Percentiles rank a stretch among this genome's conserved stretches.
Evolutionary conservation across 2,329 filamentous ascomycete genomes (phyloP).

Genomic region (Colletotrichum truncatum): DNA sequence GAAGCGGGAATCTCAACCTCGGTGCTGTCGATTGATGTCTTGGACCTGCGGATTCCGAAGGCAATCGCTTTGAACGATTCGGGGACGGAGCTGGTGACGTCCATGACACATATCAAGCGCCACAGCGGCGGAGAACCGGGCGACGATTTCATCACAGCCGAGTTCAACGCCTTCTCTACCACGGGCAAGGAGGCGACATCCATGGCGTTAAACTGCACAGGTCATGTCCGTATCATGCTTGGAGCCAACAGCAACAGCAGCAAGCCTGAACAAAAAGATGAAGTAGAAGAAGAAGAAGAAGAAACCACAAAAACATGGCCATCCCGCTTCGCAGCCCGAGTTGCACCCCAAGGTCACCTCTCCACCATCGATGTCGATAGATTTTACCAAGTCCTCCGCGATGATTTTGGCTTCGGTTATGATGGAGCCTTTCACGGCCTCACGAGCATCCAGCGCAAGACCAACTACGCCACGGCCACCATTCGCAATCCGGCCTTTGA

Average conservation of each 20-base stretch:
- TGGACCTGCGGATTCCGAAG: neutral
- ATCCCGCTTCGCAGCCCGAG: too few species aligned
- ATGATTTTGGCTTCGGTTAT: conserved; percentile 35
- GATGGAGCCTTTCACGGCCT: conserved; percentile 32
- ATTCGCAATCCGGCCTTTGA: neutral
- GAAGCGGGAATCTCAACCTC: neutral
- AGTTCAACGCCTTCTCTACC: conserved; percentile 39
- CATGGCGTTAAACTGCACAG: conserved; percentile 36
- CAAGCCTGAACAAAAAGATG: conserved; percentile 9
- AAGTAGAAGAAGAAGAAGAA: too few species aligned
- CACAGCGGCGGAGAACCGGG: neutral
- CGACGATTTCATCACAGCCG: neutral
- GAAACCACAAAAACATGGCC: too few species aligned
- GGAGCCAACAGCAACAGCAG: neutral
- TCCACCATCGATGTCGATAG: conserved; percentile 29
- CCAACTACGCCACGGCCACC: conserved; percentile 6
- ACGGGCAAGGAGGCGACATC: conserved; percentile 42
- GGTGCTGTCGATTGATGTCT: neutral
- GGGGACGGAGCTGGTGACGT: neutral
- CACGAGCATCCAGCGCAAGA: conserved; percentile 28
- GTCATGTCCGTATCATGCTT: neutral
- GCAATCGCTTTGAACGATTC: neutral
- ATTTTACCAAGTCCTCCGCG: conserved; percentile 33
- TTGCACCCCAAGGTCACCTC: too few species aligned
- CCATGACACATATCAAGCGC: neutral